These are phyloP conservation scores for Nannochloropsis gaditana DNA, from an alignment of 108 stramenopile species.

Conservation along the genomic window DNA sequence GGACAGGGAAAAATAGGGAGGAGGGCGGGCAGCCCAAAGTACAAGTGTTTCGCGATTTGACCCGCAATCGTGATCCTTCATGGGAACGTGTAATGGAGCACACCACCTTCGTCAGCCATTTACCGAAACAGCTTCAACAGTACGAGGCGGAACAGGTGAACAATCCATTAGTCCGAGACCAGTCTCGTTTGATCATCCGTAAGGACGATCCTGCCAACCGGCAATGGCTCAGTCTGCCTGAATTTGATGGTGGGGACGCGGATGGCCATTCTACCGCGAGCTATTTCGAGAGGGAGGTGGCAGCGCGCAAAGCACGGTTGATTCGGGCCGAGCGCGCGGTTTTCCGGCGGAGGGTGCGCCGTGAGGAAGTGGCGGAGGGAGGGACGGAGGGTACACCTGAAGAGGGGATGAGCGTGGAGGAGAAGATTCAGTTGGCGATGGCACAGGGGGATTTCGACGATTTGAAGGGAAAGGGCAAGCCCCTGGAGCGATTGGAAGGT, in stretches of 20 bases:
- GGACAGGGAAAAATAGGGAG: background rate
- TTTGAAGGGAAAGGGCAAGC: background rate
- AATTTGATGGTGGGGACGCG: background rate
- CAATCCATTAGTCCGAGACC: conserved; percentile 9
- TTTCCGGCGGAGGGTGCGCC: background rate
- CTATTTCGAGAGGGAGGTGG: background rate
- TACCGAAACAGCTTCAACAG: background rate
- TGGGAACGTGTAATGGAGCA: background rate
- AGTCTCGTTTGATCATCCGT: conserved; percentile 5
- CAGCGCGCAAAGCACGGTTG: background rate
- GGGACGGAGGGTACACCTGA: background rate
- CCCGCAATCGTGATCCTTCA: conserved; percentile 19
- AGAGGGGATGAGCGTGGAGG: background rate
- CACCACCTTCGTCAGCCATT: background rate
- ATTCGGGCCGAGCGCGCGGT: background rate
- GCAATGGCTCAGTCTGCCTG: background rate
- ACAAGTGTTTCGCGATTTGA: background rate
- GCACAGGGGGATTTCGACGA: background rate
- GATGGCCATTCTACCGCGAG: background rate
- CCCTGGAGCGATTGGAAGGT: background rate
- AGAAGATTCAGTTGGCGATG: background rate
- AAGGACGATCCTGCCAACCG: conserved; percentile 5
- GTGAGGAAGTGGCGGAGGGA: background rate
- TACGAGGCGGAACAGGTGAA: background rate
- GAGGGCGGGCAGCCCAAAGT: background rate